A percentile compares a stretch with the other conserved stretches of the same genome.
Conservation (phyloP, 768 basidiomycete species). For the Leccinum incarnatum region DNA sequence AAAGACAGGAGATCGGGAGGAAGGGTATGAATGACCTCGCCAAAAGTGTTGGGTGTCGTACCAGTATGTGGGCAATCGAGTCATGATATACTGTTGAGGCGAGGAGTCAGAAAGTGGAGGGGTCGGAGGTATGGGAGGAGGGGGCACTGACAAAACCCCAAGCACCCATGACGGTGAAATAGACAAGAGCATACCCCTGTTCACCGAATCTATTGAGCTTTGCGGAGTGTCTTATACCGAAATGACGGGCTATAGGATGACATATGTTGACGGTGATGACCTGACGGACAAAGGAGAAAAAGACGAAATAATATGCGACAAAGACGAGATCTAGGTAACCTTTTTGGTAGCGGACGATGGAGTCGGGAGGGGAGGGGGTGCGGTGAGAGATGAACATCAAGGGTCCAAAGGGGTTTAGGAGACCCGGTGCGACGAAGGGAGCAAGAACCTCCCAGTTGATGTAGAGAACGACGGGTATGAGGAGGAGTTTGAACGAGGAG, state of each 20-base stretch:
- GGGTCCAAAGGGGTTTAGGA: slow-evolving; percentile 70
- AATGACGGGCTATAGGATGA: slow-evolving; percentile 62
- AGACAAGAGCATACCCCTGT: slow-evolving; percentile 84
- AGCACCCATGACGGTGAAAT: slow-evolving; percentile 66
- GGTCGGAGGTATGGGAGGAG: not conserved
- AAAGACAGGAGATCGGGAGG: not conserved
- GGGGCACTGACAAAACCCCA: slow-evolving; percentile 70
- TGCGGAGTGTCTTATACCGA: slow-evolving; percentile 60
- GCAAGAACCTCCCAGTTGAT: slow-evolving; percentile 59
- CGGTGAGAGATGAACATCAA: slow-evolving; percentile 71
- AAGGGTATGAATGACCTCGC: slow-evolving; percentile 50
- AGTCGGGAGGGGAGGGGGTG: slow-evolving; percentile 48
- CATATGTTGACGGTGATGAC: slow-evolving; percentile 61
- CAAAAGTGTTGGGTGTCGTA: slow-evolving; percentile 82
- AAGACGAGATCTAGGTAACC: slow-evolving; percentile 75
- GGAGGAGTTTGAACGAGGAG: slow-evolving; percentile 64
- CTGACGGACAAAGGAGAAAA: slow-evolving; percentile 89
- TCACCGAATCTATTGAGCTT: slow-evolving; percentile 89
- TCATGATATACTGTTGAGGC: slow-evolving; percentile 73
- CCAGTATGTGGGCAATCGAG: slow-evolving; percentile 79
- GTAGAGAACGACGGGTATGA: slow-evolving; percentile 59
- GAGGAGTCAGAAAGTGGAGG: not conserved
- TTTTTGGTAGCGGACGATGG: slow-evolving; percentile 68
- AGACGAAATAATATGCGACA: slow-evolving; percentile 76
- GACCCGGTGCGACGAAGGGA: slow-evolving; percentile 43